Percentiles rank a stretch among this genome's conserved stretches.
Conservation (phyloP, 1,284 basidiomycete genomes). For the Microbotryum silenes-acaulis region DNA sequence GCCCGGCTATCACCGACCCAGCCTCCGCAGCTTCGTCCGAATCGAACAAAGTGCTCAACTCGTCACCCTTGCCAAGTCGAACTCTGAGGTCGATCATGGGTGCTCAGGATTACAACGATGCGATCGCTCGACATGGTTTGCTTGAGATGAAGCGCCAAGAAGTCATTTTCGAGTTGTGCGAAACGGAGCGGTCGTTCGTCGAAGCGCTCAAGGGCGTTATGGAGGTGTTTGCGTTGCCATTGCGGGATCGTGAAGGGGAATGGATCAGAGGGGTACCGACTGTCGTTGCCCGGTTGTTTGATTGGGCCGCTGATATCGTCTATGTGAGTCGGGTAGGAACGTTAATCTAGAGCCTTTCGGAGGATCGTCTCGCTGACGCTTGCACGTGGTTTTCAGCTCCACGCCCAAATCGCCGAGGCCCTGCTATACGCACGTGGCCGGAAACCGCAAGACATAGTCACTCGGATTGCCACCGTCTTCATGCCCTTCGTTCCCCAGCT, state of each 20-base stretch:
- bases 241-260: slow-evolving; percentile 56
- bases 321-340: background rate
- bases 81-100: slow-evolving; percentile 34
- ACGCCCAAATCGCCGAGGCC: slow-evolving; percentile 54
- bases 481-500: slow-evolving; percentile 56
- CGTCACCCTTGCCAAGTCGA: slow-evolving; percentile 7
- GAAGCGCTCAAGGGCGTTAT: slow-evolving; percentile 57
- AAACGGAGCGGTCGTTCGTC: slow-evolving; percentile 63
- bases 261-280: slow-evolving; percentile 72
- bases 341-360: too few species aligned
- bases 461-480: slow-evolving; percentile 52
- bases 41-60: background rate
- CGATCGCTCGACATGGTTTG: slow-evolving; percentile 43
- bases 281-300: slow-evolving; percentile 61
- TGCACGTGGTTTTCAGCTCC: slow-evolving; percentile 47
- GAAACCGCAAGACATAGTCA: slow-evolving; percentile 46
- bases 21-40: background rate
- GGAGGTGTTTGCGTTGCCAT: slow-evolving; percentile 61
- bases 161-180: slow-evolving; percentile 58
- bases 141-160: slow-evolving; percentile 58
- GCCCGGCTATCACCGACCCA: background rate
- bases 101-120: slow-evolving; percentile 32
- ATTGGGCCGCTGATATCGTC: slow-evolving; percentile 75
- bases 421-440: slow-evolving; percentile 47
- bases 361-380: background rate